phyloP scores from a whole-genome alignment of 2,329 filamentous ascomycete genomes.

The Cladosporium velox region DNA sequence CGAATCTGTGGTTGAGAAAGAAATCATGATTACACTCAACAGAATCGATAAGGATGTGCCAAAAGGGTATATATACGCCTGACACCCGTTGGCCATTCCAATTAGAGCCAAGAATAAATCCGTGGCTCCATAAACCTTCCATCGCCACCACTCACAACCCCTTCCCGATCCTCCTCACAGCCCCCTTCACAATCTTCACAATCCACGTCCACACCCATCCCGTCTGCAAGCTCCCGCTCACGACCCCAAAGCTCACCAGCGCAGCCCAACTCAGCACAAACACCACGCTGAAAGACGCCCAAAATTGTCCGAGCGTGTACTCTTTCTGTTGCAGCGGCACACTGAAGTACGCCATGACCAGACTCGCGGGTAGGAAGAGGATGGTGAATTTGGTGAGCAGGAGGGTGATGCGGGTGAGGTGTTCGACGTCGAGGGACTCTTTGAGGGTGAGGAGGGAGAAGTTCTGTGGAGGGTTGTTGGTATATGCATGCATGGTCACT shows the following conservation, averaged over 20 bases:
- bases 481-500: too few relatives aligned
- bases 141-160: not conserved
- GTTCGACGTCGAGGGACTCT: slow-evolving; percentile 70
- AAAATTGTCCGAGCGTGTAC: slow-evolving; percentile 66
- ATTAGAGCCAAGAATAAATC: too few relatives aligned
- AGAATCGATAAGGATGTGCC: not conserved
- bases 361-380: slow-evolving; percentile 71
- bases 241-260: slow-evolving; percentile 59
- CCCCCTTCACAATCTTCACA: slow-evolving; percentile 14
- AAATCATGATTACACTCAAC: too few relatives aligned
- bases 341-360: slow-evolving; percentile 75
- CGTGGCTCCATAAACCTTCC: not conserved
- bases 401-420: slow-evolving; percentile 70
- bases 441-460: slow-evolving; percentile 78
- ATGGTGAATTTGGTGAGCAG: slow-evolving; percentile 74
- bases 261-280: slow-evolving; percentile 60
- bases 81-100: not conserved
- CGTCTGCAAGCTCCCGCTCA: slow-evolving; percentile 58
- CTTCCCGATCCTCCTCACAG: slow-evolving; percentile 22
- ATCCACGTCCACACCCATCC: slow-evolving; percentile 24
- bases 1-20: too few relatives aligned
- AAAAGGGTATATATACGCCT: not conserved
- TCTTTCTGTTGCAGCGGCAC: slow-evolving; percentile 62
- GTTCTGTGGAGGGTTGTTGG: slow-evolving; percentile 54
- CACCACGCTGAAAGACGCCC: slow-evolving; percentile 67